A percentile compares a stretch with the other conserved stretches of the same genome.
Conservation (phyloP, 1,139 yeast species). For the Zygosaccharomyces pseudobailii region DNA sequence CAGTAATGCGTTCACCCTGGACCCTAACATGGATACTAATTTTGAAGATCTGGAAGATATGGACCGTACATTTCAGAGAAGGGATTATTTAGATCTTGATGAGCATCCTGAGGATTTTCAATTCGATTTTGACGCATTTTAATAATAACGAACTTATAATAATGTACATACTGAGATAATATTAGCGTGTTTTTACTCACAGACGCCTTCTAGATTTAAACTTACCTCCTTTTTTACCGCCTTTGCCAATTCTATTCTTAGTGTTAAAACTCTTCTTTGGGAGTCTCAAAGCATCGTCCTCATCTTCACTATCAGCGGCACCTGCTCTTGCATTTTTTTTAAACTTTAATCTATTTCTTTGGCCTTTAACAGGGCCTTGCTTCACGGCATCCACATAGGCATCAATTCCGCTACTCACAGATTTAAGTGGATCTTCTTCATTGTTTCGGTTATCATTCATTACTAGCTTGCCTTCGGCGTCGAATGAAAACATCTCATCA, state of each 20-base stretch:
- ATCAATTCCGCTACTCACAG: slow-evolving; percentile 57
- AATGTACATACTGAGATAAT: slow-evolving; percentile 8
- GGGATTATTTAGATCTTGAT: slow-evolving; percentile 30
- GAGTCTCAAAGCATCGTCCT: slow-evolving; percentile 33
- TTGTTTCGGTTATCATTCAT: slow-evolving; percentile 35
- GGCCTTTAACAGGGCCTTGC: slow-evolving; percentile 91
- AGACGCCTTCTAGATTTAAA: slow-evolving; percentile 32
- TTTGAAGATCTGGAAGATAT: slow-evolving; percentile 31
- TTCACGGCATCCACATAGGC: slow-evolving; percentile 92
- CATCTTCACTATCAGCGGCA: slow-evolving; percentile 54
- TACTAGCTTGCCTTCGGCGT: slow-evolving; percentile 53
- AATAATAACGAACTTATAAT: slow-evolving; percentile 6
- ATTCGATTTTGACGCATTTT: slow-evolving; percentile 14
- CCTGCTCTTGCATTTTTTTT: slow-evolving; percentile 55
- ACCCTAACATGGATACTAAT: slow-evolving; percentile 16
- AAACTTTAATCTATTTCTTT: slow-evolving; percentile 82
- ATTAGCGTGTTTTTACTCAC: slow-evolving; percentile 13
- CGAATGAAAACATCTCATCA: slow-evolving; percentile 50
- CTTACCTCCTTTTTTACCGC: slow-evolving; percentile 26
- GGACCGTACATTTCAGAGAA: slow-evolving; percentile 33
- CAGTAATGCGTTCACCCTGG: slow-evolving; percentile 14
- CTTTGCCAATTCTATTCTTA: slow-evolving; percentile 26
- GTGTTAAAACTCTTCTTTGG: slow-evolving; percentile 17
- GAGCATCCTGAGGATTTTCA: slow-evolving; percentile 13
- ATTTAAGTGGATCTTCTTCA: slow-evolving; percentile 49